Base-by-base conservation (phyloP, 176 grass and related monocot genomes). In the Panicum miliaceum region DNA sequence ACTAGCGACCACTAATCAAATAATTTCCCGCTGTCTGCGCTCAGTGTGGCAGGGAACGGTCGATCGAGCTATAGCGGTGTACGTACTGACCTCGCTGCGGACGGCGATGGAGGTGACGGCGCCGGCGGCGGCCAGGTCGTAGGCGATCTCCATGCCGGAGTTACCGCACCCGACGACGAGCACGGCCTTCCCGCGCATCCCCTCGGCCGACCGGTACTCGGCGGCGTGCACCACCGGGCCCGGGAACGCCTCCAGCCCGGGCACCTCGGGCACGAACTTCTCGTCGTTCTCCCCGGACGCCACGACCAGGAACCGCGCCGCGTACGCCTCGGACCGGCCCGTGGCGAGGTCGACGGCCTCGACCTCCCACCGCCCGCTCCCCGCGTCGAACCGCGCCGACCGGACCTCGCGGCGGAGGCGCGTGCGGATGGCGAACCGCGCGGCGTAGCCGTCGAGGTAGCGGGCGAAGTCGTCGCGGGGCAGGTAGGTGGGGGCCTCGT, bases 61-160 rank as follows among this genome's bases (percentile, higher is more conserved):
- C 8, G 46, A 12, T 45, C 7, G 40, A 42, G 40, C 29, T 32
- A 32, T 2, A 3, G 45, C 46, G 12, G 46, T 14, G 12, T 13
- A 19, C 5, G 16, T 29, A 91, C 87, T 85, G 71, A 95, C 96
- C 84, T 90, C 75, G 43, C 87, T 47, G 35, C 91, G 87, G 53
- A 95, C 36, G 14, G 93, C 81, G 73, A 98, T 85, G 22, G 87
- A 89, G 75, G 89, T 84, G 46, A 40, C 48, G 16, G 93, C 91
- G 9, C 89, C 96, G 12, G 66, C 69, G 25, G 70, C 77, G 25
- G 82, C 89, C 35, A 98, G 84, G 87, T 98, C 93, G 7, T 81
- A 88, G 2, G 93, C 83, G 52, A 98, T 91, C 89, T 98, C 96
- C 96, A 95, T 98, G 53, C 93, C 93, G 42, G 96, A 95, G 82